These are phyloP conservation scores for Butyriboletus loyo DNA, from an alignment of 768 basidiomycete species.

Conservation along the genomic window DNA sequence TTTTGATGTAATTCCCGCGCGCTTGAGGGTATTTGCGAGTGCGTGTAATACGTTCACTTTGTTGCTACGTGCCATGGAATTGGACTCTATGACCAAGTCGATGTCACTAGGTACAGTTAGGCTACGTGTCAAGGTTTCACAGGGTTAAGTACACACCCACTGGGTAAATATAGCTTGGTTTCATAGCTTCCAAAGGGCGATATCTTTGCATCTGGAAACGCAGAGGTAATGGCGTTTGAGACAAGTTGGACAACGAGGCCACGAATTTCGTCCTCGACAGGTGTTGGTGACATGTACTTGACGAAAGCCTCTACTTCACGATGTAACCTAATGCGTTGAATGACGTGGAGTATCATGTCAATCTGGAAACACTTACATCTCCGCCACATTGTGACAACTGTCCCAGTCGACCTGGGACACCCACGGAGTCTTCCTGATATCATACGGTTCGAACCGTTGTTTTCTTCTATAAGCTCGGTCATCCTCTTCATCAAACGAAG, in stretches of 20 bases:
- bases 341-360: slow-evolving; percentile 5
- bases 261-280: slow-evolving; percentile 82
- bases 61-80: slow-evolving; percentile 67
- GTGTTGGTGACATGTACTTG: slow-evolving; percentile 83
- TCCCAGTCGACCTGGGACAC: slow-evolving; percentile 67
- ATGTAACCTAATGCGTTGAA: slow-evolving; percentile 59
- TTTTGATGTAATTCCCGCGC: slow-evolving; percentile 67
- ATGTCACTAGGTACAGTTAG: slow-evolving; percentile 67
- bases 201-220: slow-evolving; percentile 78
- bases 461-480: slow-evolving; percentile 38
- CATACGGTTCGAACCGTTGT: slow-evolving; percentile 51
- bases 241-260: slow-evolving; percentile 70
- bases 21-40: slow-evolving; percentile 76
- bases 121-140: neutral
- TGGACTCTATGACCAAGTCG: slow-evolving; percentile 86
- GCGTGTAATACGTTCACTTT: slow-evolving; percentile 69
- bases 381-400: slow-evolving; percentile 70
- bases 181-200: slow-evolving; percentile 90
- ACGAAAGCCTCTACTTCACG: slow-evolving; percentile 83
- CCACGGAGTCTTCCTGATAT: slow-evolving; percentile 68
- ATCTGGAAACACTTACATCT: slow-evolving; percentile 57
- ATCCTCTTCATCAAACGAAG: slow-evolving; percentile 44
- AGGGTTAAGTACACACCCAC: slow-evolving; percentile 58
- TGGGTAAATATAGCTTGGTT: slow-evolving; percentile 90
- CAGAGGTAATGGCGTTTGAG: slow-evolving; percentile 54